Base-by-base conservation (phyloP, 108 stramenopile genomes). In the Fistulifera solaris region DNA sequence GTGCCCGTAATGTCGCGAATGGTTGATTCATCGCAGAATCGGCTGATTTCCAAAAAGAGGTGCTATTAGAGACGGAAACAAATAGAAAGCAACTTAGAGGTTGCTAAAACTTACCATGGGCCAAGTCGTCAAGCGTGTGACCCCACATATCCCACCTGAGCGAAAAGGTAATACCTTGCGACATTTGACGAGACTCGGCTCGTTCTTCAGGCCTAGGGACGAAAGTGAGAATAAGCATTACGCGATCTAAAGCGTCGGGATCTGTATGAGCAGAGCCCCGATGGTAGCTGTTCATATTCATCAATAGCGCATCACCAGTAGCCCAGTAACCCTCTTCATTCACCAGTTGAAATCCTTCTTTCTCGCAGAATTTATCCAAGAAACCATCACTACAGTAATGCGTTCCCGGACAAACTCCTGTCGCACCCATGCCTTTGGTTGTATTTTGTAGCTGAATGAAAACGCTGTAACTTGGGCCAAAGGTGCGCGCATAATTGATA, bases 231-330 rank as follows among this genome's bases (percentile, higher is more conserved):
- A 83, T 71, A 12, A 83, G 46, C 25, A 78, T 62, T 12, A 76
- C 76, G 17, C 81, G 61, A 46, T 83, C 75, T 3, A 31, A 47
- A 17, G 54, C 76, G 42, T 63, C 60, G 43, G 71, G 58, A 39
- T 72, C 71, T 1, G 52, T 66, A 50, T 75, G 74, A 22, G 68
- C 77, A 44, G 68, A 61, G 31, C 81, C 81, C 13, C 70, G 71
- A 56, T 83, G 81, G 52, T 35, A 66, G 1, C 66, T 58, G 18
- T 77, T 65, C 54, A 74, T 73, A 61, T 81, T 81, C 35, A 77
- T 56, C 50, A 81, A 52, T 7, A 68, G 64, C 39, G 69, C 80
- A 55, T 59, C 49, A 15, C 80, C 80, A 38, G 42, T 56, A 1
- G 24, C 27, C 74, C 74, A 76, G 14, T 50, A 27, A 4, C 73